phyloP scores from a whole-genome alignment of 306 rosid genomes.

The Psophocarpus tetragonolobus region DNA sequence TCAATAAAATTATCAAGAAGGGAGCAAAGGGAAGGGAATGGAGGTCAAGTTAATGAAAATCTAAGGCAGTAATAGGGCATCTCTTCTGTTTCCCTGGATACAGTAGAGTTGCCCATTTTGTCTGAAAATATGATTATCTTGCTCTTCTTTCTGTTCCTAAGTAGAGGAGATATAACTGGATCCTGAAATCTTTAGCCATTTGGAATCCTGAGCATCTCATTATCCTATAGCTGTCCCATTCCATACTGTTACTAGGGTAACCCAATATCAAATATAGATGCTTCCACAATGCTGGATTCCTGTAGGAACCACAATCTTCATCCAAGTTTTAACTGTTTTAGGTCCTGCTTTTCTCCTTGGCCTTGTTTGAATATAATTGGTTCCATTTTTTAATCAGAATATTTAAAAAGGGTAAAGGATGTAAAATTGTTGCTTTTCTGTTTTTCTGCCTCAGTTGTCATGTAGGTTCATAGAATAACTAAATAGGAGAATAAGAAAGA shows the following conservation, averaged over 20 bases:
- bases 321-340: neutral
- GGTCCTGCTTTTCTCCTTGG: conserved; percentile 10
- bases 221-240: neutral
- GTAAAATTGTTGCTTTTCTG: neutral
- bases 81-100: neutral
- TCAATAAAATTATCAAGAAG: conserved; percentile 13
- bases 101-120: neutral
- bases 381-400: neutral
- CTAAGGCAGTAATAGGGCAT: neutral
- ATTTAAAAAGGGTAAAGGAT: neutral
- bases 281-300: neutral
- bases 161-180: conserved; percentile 10
- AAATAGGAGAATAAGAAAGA: neutral
- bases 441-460: neutral
- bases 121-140: neutral
- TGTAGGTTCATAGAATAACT: neutral
- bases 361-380: conserved; percentile 19
- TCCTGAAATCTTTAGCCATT: conserved; percentile 11
- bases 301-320: neutral
- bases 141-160: neutral
- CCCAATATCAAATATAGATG: neutral
- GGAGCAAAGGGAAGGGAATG: conserved; percentile 3
- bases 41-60: neutral
- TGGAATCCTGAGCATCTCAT: conserved; percentile 5
- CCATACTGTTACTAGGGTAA: neutral